Base-by-base conservation (phyloP, 208 protist genomes). In the Leishmania turanica region DNA sequence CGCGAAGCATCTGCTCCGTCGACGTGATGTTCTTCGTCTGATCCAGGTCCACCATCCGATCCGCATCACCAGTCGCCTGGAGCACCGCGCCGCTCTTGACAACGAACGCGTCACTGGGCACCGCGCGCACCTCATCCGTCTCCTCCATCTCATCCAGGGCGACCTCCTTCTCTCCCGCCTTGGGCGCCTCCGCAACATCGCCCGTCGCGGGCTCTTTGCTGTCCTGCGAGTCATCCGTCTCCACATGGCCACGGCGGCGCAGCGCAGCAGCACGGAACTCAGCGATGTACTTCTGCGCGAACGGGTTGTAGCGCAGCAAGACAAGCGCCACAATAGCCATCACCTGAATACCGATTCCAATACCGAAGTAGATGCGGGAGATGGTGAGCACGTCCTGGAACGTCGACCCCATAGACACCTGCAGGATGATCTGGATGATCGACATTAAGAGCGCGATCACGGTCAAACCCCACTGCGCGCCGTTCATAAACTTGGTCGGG, bases 401-500 rank as follows among this genome's bases (percentile, higher is more conserved):
- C 60, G 84, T 78, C 7, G 82, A 83, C 60, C 82, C 77, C 88
- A 96, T 92, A 45, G 89, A 83, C 24, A 82, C 89, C 90, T 96
- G 94, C 70, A 95, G 88, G 66, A 94, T 94, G 75, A 91, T 82
- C 81, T 93, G 91, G 51, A 97, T 77, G 69, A 91, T 58, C 15
- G 89, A 93, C 81, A 93, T 89, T 83, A 93, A 73, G 49, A 96
- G 72, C 21, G 87, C 87, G 19, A 89, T 85, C 37, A 95, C 82
- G 15, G 84, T 86, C 56, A 94, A 78, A 60, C 96, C 96, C 84
- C 82, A 90, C 87, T 96, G 92, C 37, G 86, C 82, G 15, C 85
- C 91, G 75, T 90, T 90, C 79, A 92, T 95, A 80, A 96, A 97
- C 80, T 92, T 92, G 54, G 87, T 88, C 47, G 95, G 95, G 77